Base-by-base conservation (phyloP, 2,329 filamentous ascomycete species). In the Penicillium sclerotiorum region DNA sequence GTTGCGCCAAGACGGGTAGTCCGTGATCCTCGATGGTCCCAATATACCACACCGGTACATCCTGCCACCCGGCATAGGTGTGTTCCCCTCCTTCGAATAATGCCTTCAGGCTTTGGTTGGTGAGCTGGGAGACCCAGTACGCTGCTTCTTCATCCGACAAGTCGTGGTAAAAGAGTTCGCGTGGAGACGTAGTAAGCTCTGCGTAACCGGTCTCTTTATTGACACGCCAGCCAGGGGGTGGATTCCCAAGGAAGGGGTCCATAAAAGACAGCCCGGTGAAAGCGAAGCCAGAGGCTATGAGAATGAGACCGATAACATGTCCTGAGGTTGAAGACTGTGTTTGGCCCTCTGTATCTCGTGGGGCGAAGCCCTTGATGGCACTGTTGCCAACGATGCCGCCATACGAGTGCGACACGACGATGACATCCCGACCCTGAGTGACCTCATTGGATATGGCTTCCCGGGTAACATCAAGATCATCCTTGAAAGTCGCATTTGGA, bases 141-240 rank as follows among this genome's bases (percentile, higher is more conserved):
- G 72, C 62, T 0, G 64, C 74, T 44, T 81, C 78, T 1, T 74
- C 69, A 0, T 53, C 58, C 0, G 76, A 67, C 0, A 81, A 50
- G 58, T 82, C 78, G 51, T 80, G 76, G 49, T 81, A 82, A 49
- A 81, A 77, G 2, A 80, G 53, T 5, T 77, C 63, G 6, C 68
- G 55, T 0, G 74, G 62, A 15, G 72, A 56, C 18, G 52, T 58
- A 13, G 68, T 60, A 4, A 81, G 46, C 1, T 71, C 70, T 1
- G 73, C 73, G 35, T 69, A 73, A 4, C 77, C 77, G 0, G 68
- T 77, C 17, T 67, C 65, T 1, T 53, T 57, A 40, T 79, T 70
- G 1, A 67, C 58, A 0, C 62, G 60, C 74, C 75, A 80, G 1
- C 52, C 48, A 1, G 77, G 76, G 0, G 75, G 75, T 0, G 76